Evolutionary conservation across 1,139 yeast species (phyloP), one percentile per base, ranked within the genome.

Genomic region (Magnusiomyces starmeri): DNA sequence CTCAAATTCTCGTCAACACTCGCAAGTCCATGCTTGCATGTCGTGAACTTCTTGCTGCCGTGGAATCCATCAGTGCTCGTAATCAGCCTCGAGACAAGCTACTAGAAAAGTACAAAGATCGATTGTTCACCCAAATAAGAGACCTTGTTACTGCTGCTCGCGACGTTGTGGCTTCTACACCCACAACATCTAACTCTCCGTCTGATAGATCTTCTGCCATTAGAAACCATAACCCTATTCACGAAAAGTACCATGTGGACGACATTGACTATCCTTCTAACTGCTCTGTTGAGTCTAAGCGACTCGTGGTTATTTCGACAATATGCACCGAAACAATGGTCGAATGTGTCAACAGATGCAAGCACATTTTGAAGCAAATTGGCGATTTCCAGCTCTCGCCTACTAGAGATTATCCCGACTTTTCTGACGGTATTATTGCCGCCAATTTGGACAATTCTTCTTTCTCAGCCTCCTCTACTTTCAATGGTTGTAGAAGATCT

Each of bases 361-460:
- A 71, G 52, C 67, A 75, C 68, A 67, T 71, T 58, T 51, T 83
- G 42, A 77, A 79, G 24, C 67, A 78, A 41, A 78, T 84, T 22
- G 90, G 94, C 24, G 94, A 87, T 63, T 85, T 86, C 66, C 79
- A 78, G 61, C 70, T 88, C 51, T 80, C 83, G 35, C 66, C 75
- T 1, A 82, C 79, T 50, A 73, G 94, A 59, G 75, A 81, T 29
- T 87, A 86, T 62, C 87, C 92, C 1, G 89, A 88, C 64, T 86
- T 86, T 61, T 77, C 92, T 1, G 69, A 73, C 50, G 90, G 88
- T 1, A 71, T 84, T 50, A 77, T 78, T 27, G 60, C 63, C n/a
- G n/a, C n/a, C n/a, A n/a, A n/a, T n/a, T n/a, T n/a, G n/a, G n/a
- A n/a, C n/a, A n/a, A n/a, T n/a, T n/a, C n/a, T n/a, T n/a, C n/a